These are phyloP conservation scores for Pugionium dolabratum DNA, from an alignment of 345 rosid genomes.

Conservation along the genomic window DNA sequence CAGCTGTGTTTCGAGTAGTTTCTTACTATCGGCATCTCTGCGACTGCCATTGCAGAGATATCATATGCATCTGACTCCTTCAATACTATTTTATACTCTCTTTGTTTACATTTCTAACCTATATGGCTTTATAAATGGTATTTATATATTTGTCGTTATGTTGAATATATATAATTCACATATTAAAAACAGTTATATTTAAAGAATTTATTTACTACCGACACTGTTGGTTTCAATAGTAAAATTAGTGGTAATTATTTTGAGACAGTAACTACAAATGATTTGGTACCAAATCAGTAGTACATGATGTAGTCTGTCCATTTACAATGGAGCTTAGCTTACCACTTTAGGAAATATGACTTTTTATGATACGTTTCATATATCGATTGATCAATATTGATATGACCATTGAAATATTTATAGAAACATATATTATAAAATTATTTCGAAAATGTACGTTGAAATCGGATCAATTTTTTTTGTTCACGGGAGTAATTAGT, in stretches of 20 bases:
- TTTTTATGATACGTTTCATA: not conserved
- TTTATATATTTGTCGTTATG: not conserved
- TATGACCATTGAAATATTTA: conserved; percentile 9
- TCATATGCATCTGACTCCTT: conserved; percentile 40
- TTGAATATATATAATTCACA: too few relatives aligned
- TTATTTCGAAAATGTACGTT: not conserved
- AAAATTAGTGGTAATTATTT: not conserved
- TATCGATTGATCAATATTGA: conserved; percentile 15
- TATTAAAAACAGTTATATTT: conserved; percentile 1
- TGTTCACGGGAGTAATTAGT: not conserved
- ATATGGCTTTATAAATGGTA: not conserved
- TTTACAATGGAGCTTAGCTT: conserved; percentile 8
- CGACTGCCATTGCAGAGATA: conserved; percentile 23
- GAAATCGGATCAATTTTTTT: not conserved
- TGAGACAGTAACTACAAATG: conserved; percentile 11
- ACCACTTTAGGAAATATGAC: conserved; percentile 20
- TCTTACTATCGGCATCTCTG: conserved; percentile 40
- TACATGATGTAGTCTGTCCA: conserved; percentile 14
- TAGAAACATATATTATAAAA: not conserved
- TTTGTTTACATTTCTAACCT: conserved; percentile 9
- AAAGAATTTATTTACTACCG: not conserved
- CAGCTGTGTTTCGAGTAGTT: conserved; percentile 34
- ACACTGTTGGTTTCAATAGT: not conserved
- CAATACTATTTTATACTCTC: conserved; percentile 15
- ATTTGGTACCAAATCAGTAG: conserved; percentile 31